These are phyloP conservation scores for Leucocoprinus leucothites DNA, from an alignment of 768 basidiomycete species.

Conservation along the genomic window DNA sequence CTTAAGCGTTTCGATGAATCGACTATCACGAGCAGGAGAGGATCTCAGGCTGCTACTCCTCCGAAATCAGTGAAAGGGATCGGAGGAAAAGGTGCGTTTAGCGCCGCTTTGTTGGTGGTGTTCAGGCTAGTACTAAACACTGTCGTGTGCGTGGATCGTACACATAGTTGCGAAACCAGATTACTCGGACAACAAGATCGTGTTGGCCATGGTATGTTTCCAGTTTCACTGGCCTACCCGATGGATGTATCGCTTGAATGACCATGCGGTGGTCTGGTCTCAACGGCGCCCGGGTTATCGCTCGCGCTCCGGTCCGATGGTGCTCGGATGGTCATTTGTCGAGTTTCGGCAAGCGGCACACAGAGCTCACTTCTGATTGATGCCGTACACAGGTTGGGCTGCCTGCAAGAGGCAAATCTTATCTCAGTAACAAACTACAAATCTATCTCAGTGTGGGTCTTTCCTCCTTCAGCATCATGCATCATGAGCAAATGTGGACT, in stretches of 20 bases:
- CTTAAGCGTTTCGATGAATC: constrained; percentile 80
- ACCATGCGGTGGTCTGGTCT: no score
- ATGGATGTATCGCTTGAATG: neutral
- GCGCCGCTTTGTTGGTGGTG: neutral
- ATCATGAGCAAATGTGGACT: no score
- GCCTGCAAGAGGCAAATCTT: constrained; percentile 98
- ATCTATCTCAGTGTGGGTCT: constrained; percentile 82
- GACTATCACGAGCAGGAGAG: constrained; percentile 61
- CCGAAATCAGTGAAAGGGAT: constrained; percentile 86
- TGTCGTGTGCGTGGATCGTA: constrained; percentile 4
- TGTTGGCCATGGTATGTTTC: constrained; percentile 83
- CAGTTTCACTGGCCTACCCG: neutral
- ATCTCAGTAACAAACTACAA: constrained; percentile 96
- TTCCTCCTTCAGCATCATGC: neutral
- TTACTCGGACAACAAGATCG: constrained; percentile 98
- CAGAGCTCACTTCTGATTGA: neutral
- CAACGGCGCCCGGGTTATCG: neutral
- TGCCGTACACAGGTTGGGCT: constrained; percentile 77
- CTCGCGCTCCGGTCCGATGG: neutral
- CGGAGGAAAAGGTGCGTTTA: constrained; percentile 72
- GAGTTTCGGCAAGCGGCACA: neutral
- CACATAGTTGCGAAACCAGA: constrained; percentile 88
- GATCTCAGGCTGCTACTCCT: constrained; percentile 74
- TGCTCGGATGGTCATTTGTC: neutral
- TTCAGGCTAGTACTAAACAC: neutral